Base-by-base conservation (phyloP, 2,329 filamentous ascomycete species). In the Fusarium ramigenum region DNA sequence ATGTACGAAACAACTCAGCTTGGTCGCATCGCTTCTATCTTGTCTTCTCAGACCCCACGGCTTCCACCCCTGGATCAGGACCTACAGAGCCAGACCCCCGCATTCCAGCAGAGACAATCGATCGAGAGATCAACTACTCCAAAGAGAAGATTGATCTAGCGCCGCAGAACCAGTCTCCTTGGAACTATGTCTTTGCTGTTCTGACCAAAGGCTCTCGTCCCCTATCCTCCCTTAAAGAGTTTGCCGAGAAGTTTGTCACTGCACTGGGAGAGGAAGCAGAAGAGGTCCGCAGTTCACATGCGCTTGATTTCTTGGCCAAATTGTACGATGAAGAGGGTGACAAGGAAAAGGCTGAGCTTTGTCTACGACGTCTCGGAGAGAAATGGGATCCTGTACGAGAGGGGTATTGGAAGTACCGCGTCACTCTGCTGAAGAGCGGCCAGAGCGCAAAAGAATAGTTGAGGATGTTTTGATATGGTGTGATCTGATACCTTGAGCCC, bases 11-110 rank as follows among this genome's bases (percentile, higher is more conserved):
- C 85, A 99, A 99, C 82, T 96, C 93, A 49, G 96, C 96, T 21
- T 99, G 96, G 96, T 97, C 96, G 74, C 96, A 99, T 85, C 92
- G 96, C 58, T 98, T 96, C 87, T 97, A 96, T 81, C 81, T 98
- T n/a, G 90, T 96, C 23, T 97, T 98, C 74, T 88, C 89, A 80
- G 85, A 88, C 85, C 92, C 87, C 25, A 84, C 76, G 3, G 77
- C 84, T 30, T 83, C 85, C 18, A 90, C 88, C 0, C 77, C 83
- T 8, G 84, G 80, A n/a, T 80, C 81, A 12, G 84, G 84, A 34
- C 85, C 88, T 5, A 89, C 87, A 2, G 85, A 86, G 63, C 79
- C 82, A 62, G 90, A 92, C 75, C 83, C 85, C 7, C 82, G 86
- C 53, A 85, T 94, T 6, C 90, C 92, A 2, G 84, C 86, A 32